Base-by-base conservation (phyloP, 1,139 yeast genomes). In the Kurtzmaniella quercitrusa region DNA sequence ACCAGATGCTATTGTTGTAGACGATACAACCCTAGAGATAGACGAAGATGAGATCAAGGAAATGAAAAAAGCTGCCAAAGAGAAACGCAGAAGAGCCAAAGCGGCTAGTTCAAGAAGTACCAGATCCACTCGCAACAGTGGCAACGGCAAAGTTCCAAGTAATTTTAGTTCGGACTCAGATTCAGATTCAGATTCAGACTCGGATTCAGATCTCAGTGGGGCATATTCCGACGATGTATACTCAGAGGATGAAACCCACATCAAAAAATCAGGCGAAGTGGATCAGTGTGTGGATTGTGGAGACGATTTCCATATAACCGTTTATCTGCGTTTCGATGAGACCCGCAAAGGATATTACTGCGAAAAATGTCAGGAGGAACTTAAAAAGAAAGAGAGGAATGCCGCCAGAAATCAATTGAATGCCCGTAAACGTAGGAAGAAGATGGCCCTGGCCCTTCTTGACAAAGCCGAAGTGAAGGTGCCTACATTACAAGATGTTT, bases 361-460 rank as follows among this genome's bases (percentile, higher is more conserved):
- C 63, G 79, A 79, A 23, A 70, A 71, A 1, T 88, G 96, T 61
- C 77, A 82, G 24, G 74, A 70, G 45, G 58, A 57, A 34, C 65
- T 70, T 41, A 67, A 68, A 51, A 65, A 64, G 38, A 58, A 70
- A 39, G 82, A 79, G 48, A 59, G 70, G 40, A 63, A 70, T 27
- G 63, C 70, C 42, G 73, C 73, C 48, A 74, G 66, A 53, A 80
- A 70, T 60, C 84, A 77, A 59, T 54, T 79, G 24, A 77, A 77
- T 46, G 87, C 89, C 12, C 72, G 95, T 44, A 84, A 82, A 57
- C 77, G 78, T 56, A 76, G 95, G 47, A 87, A 85, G 66, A 81
- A 79, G 63, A 70, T 85, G 34, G 97, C 98, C 0, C 86, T 83
- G 47, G 95, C 96, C 2, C 68, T 93, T 40, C 70, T 93, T 45